Evolutionary conservation across 352 stramenopile genomes (phyloP).

Genomic region (Phytophthora capsici): DNA sequence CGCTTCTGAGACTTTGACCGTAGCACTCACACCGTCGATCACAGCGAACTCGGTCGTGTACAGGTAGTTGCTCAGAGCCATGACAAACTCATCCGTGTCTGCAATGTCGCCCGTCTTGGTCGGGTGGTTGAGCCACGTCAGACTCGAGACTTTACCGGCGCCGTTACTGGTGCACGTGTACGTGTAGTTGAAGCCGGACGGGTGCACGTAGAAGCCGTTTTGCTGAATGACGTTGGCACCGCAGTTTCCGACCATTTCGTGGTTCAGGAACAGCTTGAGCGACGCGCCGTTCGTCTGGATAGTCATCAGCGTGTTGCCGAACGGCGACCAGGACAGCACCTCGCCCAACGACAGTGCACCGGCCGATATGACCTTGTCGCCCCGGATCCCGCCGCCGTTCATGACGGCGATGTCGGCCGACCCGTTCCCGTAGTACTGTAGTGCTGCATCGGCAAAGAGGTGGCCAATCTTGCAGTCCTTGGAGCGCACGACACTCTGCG

Average conservation of each 20-base stretch:
- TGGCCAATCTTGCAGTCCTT: constrained; percentile 58
- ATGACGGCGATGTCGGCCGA: constrained; percentile 62
- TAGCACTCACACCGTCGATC: constrained; percentile 42
- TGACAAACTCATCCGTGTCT: constrained; percentile 65
- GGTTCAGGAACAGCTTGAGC: constrained; percentile 65
- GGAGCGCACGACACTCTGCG: constrained; percentile 54
- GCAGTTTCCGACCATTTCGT: constrained; percentile 58
- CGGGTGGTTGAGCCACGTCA: constrained; percentile 69
- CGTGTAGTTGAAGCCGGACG: constrained; percentile 69
- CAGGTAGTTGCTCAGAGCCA: constrained; percentile 64
- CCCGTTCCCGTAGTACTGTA: constrained; percentile 57
- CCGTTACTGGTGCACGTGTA: constrained; percentile 60
- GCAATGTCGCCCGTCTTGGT: constrained; percentile 51
- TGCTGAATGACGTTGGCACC: constrained; percentile 48
- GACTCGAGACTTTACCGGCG: constrained; percentile 45
- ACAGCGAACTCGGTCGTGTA: constrained; percentile 60
- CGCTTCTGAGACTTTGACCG: constrained; percentile 47
- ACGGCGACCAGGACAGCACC: constrained; percentile 70
- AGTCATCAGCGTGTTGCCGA: constrained; percentile 73
- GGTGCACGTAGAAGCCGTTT: constrained; percentile 76
- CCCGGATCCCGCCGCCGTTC: constrained; percentile 75
- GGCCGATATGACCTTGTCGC: constrained; percentile 60
- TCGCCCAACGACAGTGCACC: constrained; percentile 60
- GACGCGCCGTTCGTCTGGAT: constrained; percentile 60
- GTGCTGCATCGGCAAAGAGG: constrained; percentile 58